Conservation (phyloP, 2,329 filamentous ascomycete species). For the Penicillium sumatraense region DNA sequence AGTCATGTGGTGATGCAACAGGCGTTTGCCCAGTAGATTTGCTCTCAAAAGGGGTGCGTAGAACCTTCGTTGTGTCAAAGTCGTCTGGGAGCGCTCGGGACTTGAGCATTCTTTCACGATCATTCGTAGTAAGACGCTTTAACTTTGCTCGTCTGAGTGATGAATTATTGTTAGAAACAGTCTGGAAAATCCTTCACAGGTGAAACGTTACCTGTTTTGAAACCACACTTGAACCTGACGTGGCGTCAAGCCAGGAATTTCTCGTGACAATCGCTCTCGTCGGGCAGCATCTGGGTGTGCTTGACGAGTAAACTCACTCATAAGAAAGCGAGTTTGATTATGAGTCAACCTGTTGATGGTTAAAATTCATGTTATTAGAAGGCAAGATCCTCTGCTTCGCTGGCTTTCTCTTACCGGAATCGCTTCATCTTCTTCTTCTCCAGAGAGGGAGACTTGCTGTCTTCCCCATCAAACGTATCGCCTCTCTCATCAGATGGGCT, state of each 20-base stretch:
- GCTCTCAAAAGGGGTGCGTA: conserved; percentile 59
- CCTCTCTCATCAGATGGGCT: conserved; percentile 36
- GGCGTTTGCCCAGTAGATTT: conserved; percentile 52
- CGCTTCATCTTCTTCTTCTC: conserved; percentile 51
- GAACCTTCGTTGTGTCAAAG: conserved; percentile 63
- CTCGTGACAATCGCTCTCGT: conserved; percentile 80
- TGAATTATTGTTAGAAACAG: conserved; percentile 14
- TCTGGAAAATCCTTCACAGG: background rate
- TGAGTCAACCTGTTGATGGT: conserved; percentile 73
- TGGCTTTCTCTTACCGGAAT: conserved; percentile 39
- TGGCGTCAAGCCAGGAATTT: conserved; percentile 89
- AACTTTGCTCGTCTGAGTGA: conserved; percentile 62
- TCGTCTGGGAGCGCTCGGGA: conserved; percentile 63
- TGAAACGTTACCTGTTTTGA: conserved; percentile 78
- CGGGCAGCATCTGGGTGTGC: conserved; percentile 92
- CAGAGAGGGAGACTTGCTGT: conserved; percentile 31
- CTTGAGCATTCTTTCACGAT: conserved; percentile 65
- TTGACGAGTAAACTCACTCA: conserved; percentile 96
- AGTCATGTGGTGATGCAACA: conserved; percentile 51
- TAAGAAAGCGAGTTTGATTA: conserved; percentile 94
- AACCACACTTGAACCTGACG: conserved; percentile 98
- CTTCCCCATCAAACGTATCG: conserved; percentile 32
- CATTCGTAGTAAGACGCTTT: conserved; percentile 64
- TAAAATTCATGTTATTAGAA: background rate
- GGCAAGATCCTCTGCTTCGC: background rate